Evolutionary conservation across 208 protist genomes (phyloP).

Genomic region (Leishmania arabica): DNA sequence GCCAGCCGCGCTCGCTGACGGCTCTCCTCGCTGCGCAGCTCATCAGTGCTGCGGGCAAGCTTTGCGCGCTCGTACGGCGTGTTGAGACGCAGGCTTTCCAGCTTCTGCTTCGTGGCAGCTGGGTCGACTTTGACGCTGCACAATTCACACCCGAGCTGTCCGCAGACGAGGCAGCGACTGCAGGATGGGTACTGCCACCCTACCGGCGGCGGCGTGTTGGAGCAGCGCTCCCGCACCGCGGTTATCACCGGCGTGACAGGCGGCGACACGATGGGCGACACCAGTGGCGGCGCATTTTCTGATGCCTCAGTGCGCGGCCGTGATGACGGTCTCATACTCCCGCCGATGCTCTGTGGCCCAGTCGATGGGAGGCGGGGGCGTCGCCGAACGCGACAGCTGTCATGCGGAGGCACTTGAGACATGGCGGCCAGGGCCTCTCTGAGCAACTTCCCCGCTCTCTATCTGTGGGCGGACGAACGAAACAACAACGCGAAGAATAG

Average conservation of each 20-base stretch:
- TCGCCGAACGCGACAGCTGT: slow-evolving; percentile 8
- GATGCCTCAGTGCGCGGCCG: slow-evolving; percentile 19
- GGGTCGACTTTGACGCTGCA: slow-evolving; percentile 53
- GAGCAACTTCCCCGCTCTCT: neutral
- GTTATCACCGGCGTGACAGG: slow-evolving; percentile 20
- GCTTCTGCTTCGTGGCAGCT: slow-evolving; percentile 42
- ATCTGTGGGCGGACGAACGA: neutral
- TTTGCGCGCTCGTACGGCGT: slow-evolving; percentile 83
- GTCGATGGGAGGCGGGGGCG: slow-evolving; percentile 23
- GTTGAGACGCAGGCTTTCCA: slow-evolving; percentile 66
- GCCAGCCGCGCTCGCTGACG: slow-evolving; percentile 48
- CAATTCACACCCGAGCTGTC: slow-evolving; percentile 54
- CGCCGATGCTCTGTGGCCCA: slow-evolving; percentile 3
- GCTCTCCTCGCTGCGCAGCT: slow-evolving; percentile 50
- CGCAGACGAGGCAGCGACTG: slow-evolving; percentile 72
- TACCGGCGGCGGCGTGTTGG: slow-evolving; percentile 15
- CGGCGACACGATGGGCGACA: slow-evolving; percentile 30
- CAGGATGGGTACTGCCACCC: slow-evolving; percentile 75
- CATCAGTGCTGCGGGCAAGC: slow-evolving; percentile 49
- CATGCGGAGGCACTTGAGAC: slow-evolving; percentile 7
- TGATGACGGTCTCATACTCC: slow-evolving; percentile 27
- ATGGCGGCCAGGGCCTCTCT: neutral
- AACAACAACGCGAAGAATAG: neutral
- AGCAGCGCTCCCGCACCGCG: slow-evolving; percentile 24
- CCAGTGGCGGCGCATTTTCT: slow-evolving; percentile 21